A percentile compares a stretch with the other conserved stretches of the same genome.
phyloP scores from a whole-genome alignment of 2,329 filamentous ascomycete genomes.

The Monosporascus sp. region DNA sequence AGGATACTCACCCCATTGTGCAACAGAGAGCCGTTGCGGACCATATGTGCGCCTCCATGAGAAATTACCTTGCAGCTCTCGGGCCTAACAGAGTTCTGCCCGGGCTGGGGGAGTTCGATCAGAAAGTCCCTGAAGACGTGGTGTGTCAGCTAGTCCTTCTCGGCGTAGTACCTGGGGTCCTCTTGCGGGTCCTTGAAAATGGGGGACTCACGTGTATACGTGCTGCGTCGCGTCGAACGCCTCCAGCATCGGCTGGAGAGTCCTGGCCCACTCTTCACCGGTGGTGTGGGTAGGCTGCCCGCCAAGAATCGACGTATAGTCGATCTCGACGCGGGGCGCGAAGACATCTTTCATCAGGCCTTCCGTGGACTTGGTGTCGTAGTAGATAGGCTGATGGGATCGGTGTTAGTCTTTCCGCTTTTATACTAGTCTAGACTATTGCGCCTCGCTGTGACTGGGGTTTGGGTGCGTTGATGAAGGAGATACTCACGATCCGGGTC shows the following conservation, averaged over 20 bases:
- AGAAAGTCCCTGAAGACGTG: slow-evolving; percentile 12
- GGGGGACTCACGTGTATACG: slow-evolving; percentile 13
- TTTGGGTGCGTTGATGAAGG: neutral
- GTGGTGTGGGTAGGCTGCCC: slow-evolving; percentile 15
- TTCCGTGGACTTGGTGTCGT: slow-evolving; percentile 17
- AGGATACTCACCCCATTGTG: slow-evolving; percentile 23
- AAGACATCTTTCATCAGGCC: slow-evolving; percentile 22
- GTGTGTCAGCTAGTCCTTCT: too few relatives aligned
- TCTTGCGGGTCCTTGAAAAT: too few relatives aligned
- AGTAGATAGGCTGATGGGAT: slow-evolving; percentile 16
- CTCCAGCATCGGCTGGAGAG: slow-evolving; percentile 9
- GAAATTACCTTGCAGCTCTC: slow-evolving; percentile 15
- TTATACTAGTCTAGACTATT: neutral
- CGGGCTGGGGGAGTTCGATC: slow-evolving; percentile 19
- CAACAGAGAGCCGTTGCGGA: slow-evolving; percentile 17
- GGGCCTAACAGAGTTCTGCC: slow-evolving; percentile 8
- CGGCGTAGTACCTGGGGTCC: too few relatives aligned
- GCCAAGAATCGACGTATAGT: slow-evolving; percentile 27
- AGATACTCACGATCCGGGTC: slow-evolving; percentile 16
- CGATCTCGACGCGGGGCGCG: slow-evolving; percentile 19
- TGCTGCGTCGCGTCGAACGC: slow-evolving; percentile 20
- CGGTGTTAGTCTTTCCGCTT: neutral
- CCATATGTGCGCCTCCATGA: slow-evolving; percentile 18
- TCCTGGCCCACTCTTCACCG: slow-evolving; percentile 16
- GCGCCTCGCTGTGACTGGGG: neutral